Percentiles rank a stretch among this genome's conserved stretches.
phyloP scores from a whole-genome alignment of 306 rosid species.

The Glycine tomentella region DNA sequence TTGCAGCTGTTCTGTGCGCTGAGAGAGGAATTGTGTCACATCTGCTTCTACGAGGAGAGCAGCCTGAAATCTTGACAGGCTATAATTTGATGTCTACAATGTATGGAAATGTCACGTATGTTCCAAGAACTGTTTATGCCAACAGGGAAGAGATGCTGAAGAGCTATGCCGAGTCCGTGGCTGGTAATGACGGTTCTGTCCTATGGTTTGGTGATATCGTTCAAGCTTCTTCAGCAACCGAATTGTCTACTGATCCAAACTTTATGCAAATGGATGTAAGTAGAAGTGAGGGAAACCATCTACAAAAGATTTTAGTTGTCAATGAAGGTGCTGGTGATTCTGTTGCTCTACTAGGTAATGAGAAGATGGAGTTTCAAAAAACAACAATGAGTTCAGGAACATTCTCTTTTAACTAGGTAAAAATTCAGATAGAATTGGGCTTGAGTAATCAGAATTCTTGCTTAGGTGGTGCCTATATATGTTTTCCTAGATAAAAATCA shows the following conservation, averaged over 20 bases:
- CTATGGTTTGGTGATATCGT: constrained; percentile 70
- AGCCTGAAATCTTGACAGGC: constrained; percentile 85
- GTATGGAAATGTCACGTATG: constrained; percentile 81
- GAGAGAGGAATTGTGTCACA: constrained; percentile 83
- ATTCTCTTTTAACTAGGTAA: constrained; percentile 33
- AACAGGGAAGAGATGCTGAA: constrained; percentile 73
- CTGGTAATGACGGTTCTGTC: constrained; percentile 62
- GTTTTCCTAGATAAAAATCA: background rate
- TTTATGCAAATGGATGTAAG: constrained; percentile 50
- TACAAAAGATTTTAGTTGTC: constrained; percentile 67
- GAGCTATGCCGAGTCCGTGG: constrained; percentile 69
- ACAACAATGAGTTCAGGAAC: constrained; percentile 40
- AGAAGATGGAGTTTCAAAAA: constrained; percentile 38
- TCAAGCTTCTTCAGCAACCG: constrained; percentile 53
- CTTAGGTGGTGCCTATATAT: constrained; percentile 19
- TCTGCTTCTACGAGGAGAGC: constrained; percentile 93
- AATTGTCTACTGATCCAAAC: constrained; percentile 43
- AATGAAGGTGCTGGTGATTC: constrained; percentile 97
- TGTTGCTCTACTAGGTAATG: constrained; percentile 88
- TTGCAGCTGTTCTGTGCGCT: constrained; percentile 86
- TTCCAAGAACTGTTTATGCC: constrained; percentile 78
- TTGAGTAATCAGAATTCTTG: constrained; percentile 4
- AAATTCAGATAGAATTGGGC: constrained; percentile 8
- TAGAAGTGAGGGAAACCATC: constrained; percentile 55
- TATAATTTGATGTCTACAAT: constrained; percentile 91